Evolutionary conservation across 768 basidiomycete species (phyloP).

Genomic region (Xerocomellus amylosporus): DNA sequence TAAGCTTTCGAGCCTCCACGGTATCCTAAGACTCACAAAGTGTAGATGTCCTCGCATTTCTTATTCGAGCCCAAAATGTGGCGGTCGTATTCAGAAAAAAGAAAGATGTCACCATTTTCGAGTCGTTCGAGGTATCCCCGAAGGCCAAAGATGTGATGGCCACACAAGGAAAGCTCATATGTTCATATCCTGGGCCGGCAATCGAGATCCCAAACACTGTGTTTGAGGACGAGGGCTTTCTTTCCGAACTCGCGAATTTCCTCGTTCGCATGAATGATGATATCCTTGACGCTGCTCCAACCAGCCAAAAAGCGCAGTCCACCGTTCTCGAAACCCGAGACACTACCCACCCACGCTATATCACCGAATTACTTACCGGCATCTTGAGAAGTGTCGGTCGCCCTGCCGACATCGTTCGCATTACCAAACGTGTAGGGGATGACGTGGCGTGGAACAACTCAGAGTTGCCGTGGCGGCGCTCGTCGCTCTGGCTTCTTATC

Average conservation of each 20-base stretch:
- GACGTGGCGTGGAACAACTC: conserved; percentile 44
- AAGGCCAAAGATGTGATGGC: conserved; percentile 35
- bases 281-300: conserved; percentile 34
- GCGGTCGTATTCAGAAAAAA: conserved; percentile 40
- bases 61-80: conserved; percentile 47
- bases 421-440: conserved; percentile 45
- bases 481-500: conserved; percentile 48
- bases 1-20: background rate
- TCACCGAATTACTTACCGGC: conserved; percentile 47
- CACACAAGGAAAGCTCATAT: conserved; percentile 41
- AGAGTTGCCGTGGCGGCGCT: conserved; percentile 47
- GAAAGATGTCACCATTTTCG: conserved; percentile 33
- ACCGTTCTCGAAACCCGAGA: conserved; percentile 39
- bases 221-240: conserved; percentile 32
- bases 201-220: conserved; percentile 33
- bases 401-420: conserved; percentile 29
- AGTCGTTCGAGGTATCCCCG: conserved; percentile 47
- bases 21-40: background rate
- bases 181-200: conserved; percentile 46
- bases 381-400: conserved; percentile 41
- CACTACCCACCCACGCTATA: conserved; percentile 44
- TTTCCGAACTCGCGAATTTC: conserved; percentile 37
- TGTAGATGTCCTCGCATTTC: conserved; percentile 39
- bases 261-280: conserved; percentile 36
- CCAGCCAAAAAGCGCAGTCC: conserved; percentile 38